Base-by-base conservation (phyloP, 176 grass and related monocot genomes). In the Paspalum vaginatum region DNA sequence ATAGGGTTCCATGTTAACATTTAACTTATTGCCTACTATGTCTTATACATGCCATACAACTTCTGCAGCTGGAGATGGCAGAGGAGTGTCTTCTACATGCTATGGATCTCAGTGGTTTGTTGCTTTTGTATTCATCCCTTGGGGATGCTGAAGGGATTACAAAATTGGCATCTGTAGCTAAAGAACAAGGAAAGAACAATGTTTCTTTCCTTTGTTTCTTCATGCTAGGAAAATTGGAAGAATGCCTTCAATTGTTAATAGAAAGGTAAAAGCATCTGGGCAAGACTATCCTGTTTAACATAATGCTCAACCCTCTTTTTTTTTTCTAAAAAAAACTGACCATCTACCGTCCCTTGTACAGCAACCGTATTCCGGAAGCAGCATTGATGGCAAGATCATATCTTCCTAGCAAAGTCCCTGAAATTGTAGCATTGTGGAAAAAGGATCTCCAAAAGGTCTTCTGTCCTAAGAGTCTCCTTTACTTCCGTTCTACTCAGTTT, bases 301-400 rank as follows among this genome's bases (percentile, higher is more conserved):
- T 53, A 56, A 40, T 47, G 18, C 42, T 72, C 48, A 16, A 11
- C 43, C 64, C 41, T 22, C 26, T 65, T 47, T n/a, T 14, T 64
- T 58, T 71, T 63, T 63, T 38, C 3, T 40, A n/a, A 32, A 32
- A 32, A 32, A 72, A 81, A 43, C 59, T 81, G 78, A 77, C 54
- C 50, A 16, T 51, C 4, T 65, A 58, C 58, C 16, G 5, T 72
- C 71, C 40, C 70, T 45, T 70, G 27, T 89, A 65, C 88, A 98
- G 96, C 68, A 93, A 98, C 38, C 96, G 96, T 20, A 91, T 95
- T 55, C 96, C 96, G 2, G 96, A 98, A 95, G 96, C 96, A 87
- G 92, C 96, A 88, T 79, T 98, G 70, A 95, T 98, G 96, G 90
- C 92, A 22, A 84, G 96, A 85, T 98, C 96, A 78, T 98, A 98